Evolutionary conservation across 2,329 filamentous ascomycete species (phyloP).

Genomic region (Penicillium sp.): DNA sequence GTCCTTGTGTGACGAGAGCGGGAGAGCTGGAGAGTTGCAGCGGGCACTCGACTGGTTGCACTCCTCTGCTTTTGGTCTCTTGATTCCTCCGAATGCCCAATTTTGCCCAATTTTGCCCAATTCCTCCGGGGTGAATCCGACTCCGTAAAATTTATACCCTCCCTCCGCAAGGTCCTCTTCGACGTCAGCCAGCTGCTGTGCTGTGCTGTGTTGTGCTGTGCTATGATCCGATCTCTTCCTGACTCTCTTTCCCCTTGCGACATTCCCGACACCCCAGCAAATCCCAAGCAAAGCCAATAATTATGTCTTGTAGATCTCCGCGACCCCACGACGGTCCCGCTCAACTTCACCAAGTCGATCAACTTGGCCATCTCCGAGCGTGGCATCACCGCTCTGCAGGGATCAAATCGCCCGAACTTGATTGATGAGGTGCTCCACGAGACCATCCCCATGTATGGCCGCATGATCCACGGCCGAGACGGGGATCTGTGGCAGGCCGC

Average conservation of each 20-base stretch:
- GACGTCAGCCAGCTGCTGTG: too few species aligned
- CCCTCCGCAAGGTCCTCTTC: constrained; percentile 4
- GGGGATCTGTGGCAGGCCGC: constrained; percentile 71
- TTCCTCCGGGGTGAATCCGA: neutral
- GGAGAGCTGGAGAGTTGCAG: too few species aligned
- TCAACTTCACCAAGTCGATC: constrained; percentile 99
- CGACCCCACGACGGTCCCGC: constrained; percentile 76
- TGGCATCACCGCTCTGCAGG: constrained; percentile 83
- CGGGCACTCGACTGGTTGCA: too few species aligned
- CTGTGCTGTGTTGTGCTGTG: too few species aligned
- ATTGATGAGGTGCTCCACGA: constrained; percentile 74
- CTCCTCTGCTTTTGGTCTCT: too few species aligned
- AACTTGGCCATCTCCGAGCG: constrained; percentile 93
- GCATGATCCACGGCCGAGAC: constrained; percentile 86
- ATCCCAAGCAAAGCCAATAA: constrained; percentile 17
- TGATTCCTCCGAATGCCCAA: constrained; percentile 1
- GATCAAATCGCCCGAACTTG: constrained; percentile 69
- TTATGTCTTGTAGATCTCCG: constrained; percentile 72
- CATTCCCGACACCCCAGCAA: too few species aligned
- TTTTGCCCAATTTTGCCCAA: too few species aligned
- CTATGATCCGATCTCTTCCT: too few species aligned
- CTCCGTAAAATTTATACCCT: neutral
- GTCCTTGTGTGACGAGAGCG: constrained; percentile 37
- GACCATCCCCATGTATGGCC: constrained; percentile 90
- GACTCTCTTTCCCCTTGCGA: too few species aligned